These are phyloP conservation scores for Fusarium oligoseptatum DNA, from an alignment of 2,329 filamentous ascomycete genomes.

Conservation along the genomic window DNA sequence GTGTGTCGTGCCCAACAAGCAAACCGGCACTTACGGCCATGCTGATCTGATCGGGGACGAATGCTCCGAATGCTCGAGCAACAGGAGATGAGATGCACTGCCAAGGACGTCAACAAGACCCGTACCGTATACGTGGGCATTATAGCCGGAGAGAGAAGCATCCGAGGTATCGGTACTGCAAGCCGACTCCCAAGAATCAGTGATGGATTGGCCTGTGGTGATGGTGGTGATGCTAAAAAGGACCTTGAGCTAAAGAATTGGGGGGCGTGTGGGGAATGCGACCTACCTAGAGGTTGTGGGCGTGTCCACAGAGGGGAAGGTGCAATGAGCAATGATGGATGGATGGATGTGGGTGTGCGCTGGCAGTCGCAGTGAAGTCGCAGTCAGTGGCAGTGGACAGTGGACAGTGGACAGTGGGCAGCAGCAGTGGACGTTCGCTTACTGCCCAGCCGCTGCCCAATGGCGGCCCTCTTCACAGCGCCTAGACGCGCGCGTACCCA, in stretches of 20 bases:
- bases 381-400: constrained; percentile 33
- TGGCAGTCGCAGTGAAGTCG: constrained; percentile 40
- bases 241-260: constrained; percentile 8
- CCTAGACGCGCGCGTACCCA: constrained; percentile 50
- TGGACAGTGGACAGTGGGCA: constrained; percentile 25
- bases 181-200: constrained; percentile 1
- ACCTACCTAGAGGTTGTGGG: not conserved
- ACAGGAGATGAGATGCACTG: not conserved
- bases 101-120: not conserved
- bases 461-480: constrained; percentile 35
- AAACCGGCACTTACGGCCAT: constrained; percentile 28
- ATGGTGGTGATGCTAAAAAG: not conserved
- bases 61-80: not conserved
- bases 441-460: constrained; percentile 49
- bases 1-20: constrained; percentile 2
- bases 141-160: constrained; percentile 3
- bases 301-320: constrained; percentile 1
- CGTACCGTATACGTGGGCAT: not conserved
- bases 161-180: constrained; percentile 22
- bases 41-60: constrained; percentile 6
- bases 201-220: not conserved
- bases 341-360: constrained; percentile 38
- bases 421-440: constrained; percentile 46
- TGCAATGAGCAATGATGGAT: not conserved
- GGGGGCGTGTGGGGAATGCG: constrained; percentile 23